Conservation (phyloP, 164 flowering plant genomes). For the Nymphaea thermarum region DNA sequence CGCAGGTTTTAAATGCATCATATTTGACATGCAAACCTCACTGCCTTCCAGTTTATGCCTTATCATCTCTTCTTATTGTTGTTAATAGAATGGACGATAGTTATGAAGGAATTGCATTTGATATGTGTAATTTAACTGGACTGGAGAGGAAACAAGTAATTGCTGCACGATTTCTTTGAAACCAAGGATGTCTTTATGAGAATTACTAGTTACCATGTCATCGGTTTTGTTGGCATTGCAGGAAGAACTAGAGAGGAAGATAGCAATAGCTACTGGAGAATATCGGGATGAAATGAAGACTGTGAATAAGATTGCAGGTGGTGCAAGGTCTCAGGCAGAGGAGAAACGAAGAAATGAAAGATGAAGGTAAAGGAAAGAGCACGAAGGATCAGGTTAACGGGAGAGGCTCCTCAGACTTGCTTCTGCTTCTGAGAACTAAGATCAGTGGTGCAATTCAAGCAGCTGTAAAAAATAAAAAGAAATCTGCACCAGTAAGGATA, state of each 20-base stretch:
- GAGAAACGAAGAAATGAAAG: constrained; percentile 42
- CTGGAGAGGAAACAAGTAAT: not conserved
- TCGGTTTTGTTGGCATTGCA: constrained; percentile 12
- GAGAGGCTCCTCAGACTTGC: constrained; percentile 26
- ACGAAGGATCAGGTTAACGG: constrained; percentile 34
- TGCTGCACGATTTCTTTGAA: too few relatives aligned
- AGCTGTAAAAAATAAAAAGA: too few relatives aligned
- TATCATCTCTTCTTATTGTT: too few relatives aligned
- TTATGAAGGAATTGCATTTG: too few relatives aligned
- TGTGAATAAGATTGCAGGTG: constrained; percentile 45
- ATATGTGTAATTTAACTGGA: not conserved
- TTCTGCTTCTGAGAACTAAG: constrained; percentile 34
- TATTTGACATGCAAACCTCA: too few relatives aligned
- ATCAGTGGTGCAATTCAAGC: not conserved
- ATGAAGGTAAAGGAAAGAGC: constrained; percentile 42
- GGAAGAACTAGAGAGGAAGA: constrained; percentile 37
- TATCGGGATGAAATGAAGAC: constrained; percentile 36
- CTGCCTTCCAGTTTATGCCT: too few relatives aligned
- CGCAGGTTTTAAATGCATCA: too few relatives aligned
- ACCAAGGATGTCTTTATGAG: too few relatives aligned
- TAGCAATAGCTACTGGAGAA: constrained; percentile 20
- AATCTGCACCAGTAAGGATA: too few relatives aligned
- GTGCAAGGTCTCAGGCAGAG: constrained; percentile 44
- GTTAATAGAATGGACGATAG: too few relatives aligned
- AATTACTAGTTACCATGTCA: too few relatives aligned